These are phyloP conservation scores for Lactarius psammicola DNA, from an alignment of 768 basidiomycete species.

Conservation along the genomic window DNA sequence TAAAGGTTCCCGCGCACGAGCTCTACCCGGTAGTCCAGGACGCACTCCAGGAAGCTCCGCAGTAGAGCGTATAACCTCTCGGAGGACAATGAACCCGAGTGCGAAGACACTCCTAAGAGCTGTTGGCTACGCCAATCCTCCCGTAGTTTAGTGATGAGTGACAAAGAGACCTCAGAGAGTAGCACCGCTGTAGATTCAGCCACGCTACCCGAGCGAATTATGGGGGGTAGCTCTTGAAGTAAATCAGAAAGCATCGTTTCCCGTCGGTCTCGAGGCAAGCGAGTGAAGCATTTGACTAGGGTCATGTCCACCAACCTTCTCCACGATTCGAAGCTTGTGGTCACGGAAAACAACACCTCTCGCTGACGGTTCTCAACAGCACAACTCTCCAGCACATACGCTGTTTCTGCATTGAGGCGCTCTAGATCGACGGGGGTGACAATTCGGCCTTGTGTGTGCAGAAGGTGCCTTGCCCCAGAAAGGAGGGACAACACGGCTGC, in stretches of 20 bases:
- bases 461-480: constrained; percentile 51
- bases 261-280: constrained; percentile 74
- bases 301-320: constrained; percentile 79
- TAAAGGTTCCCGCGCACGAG: constrained; percentile 94
- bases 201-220: constrained; percentile 61
- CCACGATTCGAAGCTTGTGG: constrained; percentile 79
- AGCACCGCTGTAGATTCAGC: constrained; percentile 76
- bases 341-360: constrained; percentile 69
- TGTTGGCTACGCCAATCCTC: constrained; percentile 75
- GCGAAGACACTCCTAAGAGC: constrained; percentile 62
- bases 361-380: constrained; percentile 87
- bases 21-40: constrained; percentile 75
- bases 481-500: constrained; percentile 70
- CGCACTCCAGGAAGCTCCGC: constrained; percentile 68
- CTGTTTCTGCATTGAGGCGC: constrained; percentile 64
- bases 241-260: constrained; percentile 92
- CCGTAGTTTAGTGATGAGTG: constrained; percentile 83
- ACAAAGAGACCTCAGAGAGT: constrained; percentile 77
- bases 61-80: constrained; percentile 78
- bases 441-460: constrained; percentile 68
- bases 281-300: constrained; percentile 81
- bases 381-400: constrained; percentile 79
- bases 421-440: constrained; percentile 61
- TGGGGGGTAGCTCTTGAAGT: constrained; percentile 73
- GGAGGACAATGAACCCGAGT: constrained; percentile 68